A percentile compares a stretch with the other conserved stretches of the same genome.
Evolutionary conservation across 176 grass and related monocot genomes (phyloP).

Genomic region (Zea mays): Zm-B73-REFERENCE-NAM-5.0 NC_050098.1:216801501-216802000

Average conservation of each 20-base stretch:
- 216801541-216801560: conserved; percentile 99
- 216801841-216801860: conserved; percentile 44
- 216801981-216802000: conserved; percentile 70
- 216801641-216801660: conserved; percentile 98
- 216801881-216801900: conserved; percentile 90
- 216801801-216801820: background rate
- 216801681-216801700: background rate
- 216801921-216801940: conserved; percentile 99
- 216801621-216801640: conserved; percentile 82
- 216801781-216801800: no score
- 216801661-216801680: conserved; percentile 63
- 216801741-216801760: no score
- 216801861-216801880: conserved; percentile 79
- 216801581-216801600: conserved; percentile 94
- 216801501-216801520: conserved; percentile 94
- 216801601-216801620: conserved; percentile 94
- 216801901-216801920: conserved; percentile 94
- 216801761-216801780: no score
- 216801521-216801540: conserved; percentile 95
- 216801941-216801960: conserved; percentile 81
- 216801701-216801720: background rate
- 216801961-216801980: conserved; percentile 91
- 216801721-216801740: no score
- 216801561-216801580: conserved; percentile 84
- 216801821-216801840: conserved; percentile 6